phyloP scores from a whole-genome alignment of 768 basidiomycete species.

The Calocybe cyanea region DNA sequence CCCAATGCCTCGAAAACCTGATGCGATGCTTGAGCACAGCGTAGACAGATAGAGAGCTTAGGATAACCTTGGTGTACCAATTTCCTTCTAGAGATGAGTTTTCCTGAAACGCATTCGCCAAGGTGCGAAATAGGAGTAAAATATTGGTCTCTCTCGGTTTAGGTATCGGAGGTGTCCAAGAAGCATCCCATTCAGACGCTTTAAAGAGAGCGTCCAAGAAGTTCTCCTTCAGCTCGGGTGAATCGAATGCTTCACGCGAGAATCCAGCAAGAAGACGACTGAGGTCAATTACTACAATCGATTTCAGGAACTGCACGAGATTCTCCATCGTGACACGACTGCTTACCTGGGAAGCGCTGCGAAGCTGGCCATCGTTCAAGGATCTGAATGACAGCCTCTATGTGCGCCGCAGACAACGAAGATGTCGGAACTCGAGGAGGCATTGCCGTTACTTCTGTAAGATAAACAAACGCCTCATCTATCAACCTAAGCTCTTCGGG shows the following conservation, averaged over 20 bases:
- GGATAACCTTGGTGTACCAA: constrained; percentile 46
- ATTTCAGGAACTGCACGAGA: neutral
- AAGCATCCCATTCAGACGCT: constrained; percentile 61
- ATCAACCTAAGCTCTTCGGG: constrained; percentile 55
- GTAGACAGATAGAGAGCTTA: constrained; percentile 23
- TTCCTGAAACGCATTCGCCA: constrained; percentile 78
- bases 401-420: constrained; percentile 41
- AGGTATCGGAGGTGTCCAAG: constrained; percentile 50
- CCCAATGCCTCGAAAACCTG: constrained; percentile 57
- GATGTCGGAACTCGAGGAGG: constrained; percentile 27
- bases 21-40: constrained; percentile 2
- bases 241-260: constrained; percentile 48
- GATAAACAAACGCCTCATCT: constrained; percentile 60
- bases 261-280: constrained; percentile 70
- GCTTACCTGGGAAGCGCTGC: constrained; percentile 68
- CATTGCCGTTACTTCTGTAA: constrained; percentile 45
- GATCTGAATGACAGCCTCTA: constrained; percentile 60
- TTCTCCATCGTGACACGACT: neutral
- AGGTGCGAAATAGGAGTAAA: constrained; percentile 69
- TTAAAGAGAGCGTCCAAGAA: constrained; percentile 63
- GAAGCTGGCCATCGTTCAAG: constrained; percentile 72
- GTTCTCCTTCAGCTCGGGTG: constrained; percentile 37
- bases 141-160: constrained; percentile 85
- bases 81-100: constrained; percentile 36
- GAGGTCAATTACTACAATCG: constrained; percentile 73